Evolutionary conservation across 1,139 yeast species (phyloP), one percentile per base, ranked within the genome.

Genomic region (Yamadazyma pseudoaaseri): DNA sequence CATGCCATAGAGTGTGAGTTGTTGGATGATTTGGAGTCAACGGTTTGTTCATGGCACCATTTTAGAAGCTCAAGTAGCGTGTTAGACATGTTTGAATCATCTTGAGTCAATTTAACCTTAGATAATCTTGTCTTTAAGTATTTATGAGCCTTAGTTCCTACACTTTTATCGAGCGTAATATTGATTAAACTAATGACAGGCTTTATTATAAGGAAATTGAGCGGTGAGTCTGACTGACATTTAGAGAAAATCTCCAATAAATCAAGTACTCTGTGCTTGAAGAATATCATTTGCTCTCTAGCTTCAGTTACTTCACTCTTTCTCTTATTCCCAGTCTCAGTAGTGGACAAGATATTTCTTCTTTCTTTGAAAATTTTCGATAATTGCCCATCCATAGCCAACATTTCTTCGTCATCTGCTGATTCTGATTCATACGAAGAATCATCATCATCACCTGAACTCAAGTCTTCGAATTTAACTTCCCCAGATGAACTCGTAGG

Each of bases 351-450:
- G 0, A 86, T 82, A 38, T 75, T 77, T 47, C 79, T 78, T 52
- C 94, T 76, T 49, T 89, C 92, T 48, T 83, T 79, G 70, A 92
- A 92, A 38, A 92, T 92, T 36, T 74, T 76, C 0, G 96, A 78
- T 21, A 92, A 66, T 41, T 87, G 94, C 17, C 73, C 87, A 55
- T 92, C 98, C 54, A 92, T 76, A 11, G 92, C 95, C 81, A 90
- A 79, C 99, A 92, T 92, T 56, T 89, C 90, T 47, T 90, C 97
- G 56, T 92, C 99, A 47, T 92, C 94, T 95, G 87, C 85, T 2
- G 89, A 78, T 42, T 86, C 95, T 9, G 84, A 86, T 37, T 79
- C 85, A 33, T 74, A 74, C 10, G 71, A 73, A 11, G 56, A 60
- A 32, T 56, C 66, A 16, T 58, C 65, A 16, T 59, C 65, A 4